A percentile compares a stretch with the other conserved stretches of the same genome.
phyloP scores from a whole-genome alignment of 768 basidiomycete species.

The Phanerochaete sordida region DNA sequence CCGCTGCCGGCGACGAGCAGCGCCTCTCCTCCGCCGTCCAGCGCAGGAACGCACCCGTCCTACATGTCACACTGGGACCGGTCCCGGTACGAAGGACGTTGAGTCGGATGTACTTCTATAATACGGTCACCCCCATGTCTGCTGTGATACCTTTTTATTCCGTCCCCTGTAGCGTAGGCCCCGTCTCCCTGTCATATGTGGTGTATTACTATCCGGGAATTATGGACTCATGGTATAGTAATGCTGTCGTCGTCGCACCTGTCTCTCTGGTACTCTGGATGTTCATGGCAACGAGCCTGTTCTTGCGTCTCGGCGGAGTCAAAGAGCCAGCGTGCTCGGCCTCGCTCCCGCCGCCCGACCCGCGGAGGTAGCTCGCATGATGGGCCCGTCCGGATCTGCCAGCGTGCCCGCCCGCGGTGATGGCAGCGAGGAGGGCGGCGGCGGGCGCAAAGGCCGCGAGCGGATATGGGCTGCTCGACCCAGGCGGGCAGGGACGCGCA shows the following conservation, averaged over 20 bases:
- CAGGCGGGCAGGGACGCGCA: neutral
- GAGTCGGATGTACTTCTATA: neutral
- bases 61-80: slow-evolving; percentile 19
- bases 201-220: neutral
- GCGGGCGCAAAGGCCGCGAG: neutral
- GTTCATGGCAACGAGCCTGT: too few relatives aligned
- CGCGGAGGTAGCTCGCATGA: slow-evolving; percentile 11
- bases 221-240: neutral
- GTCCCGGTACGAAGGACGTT: neutral
- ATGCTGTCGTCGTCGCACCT: neutral
- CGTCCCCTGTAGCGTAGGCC: neutral
- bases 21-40: slow-evolving; percentile 22
- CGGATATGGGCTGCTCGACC: neutral
- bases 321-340: neutral
- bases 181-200: neutral
- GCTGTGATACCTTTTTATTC: neutral
- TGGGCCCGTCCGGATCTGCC: slow-evolving; percentile 10
- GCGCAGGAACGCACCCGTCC: slow-evolving; percentile 6
- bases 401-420: neutral
- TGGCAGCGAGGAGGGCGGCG: neutral
- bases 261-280: neutral
- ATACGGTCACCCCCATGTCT: neutral
- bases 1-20: slow-evolving; percentile 16
- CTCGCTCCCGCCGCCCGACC: neutral
- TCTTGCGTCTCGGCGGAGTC: too few relatives aligned